Conservation (phyloP, 257 asterid species). For the Fraxinus pennsylvanica region DNA sequence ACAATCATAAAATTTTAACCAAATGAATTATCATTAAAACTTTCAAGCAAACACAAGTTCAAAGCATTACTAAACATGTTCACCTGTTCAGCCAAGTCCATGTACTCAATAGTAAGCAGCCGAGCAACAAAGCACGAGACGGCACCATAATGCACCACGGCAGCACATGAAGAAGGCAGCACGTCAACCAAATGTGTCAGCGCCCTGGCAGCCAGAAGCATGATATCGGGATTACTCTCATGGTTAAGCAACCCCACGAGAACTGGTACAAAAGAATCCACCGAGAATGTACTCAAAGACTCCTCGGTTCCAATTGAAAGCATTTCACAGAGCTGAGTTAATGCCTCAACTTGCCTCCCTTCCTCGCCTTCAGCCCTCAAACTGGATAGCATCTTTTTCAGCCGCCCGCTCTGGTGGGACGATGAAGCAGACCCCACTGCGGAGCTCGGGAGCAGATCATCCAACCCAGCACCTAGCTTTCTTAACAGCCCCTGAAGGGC, state of each 20-base stretch:
- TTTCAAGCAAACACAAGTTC: conserved; percentile 3
- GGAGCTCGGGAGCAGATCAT: conserved; percentile 92
- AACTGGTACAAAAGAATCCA: conserved; percentile 94
- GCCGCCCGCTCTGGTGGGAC: conserved; percentile 81
- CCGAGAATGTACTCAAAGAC: conserved; percentile 86
- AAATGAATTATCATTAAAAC: neutral
- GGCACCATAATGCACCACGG: conserved; percentile 98
- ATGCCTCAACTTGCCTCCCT: conserved; percentile 93
- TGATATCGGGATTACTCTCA: conserved; percentile 87
- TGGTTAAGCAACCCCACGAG: conserved; percentile 90
- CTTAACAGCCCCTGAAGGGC: conserved; percentile 91
- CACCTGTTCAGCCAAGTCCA: conserved; percentile 99
- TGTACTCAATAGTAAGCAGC: conserved; percentile 87
- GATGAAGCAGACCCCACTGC: conserved; percentile 76
- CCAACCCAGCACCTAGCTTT: conserved; percentile 91
- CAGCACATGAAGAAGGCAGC: conserved; percentile 91
- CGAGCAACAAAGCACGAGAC: conserved; percentile 93
- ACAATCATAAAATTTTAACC: neutral
- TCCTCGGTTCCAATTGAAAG: conserved; percentile 96
- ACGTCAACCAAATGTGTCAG: conserved; percentile 97
- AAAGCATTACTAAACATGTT: conserved; percentile 3
- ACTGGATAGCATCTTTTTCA: conserved; percentile 88
- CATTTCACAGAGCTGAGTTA: conserved; percentile 92
- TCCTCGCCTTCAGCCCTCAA: conserved; percentile 98
- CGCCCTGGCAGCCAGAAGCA: conserved; percentile 97